These are phyloP conservation scores for Colletotrichum camelliae DNA, from an alignment of 2,329 filamentous ascomycete genomes.

Conservation along the genomic window DNA sequence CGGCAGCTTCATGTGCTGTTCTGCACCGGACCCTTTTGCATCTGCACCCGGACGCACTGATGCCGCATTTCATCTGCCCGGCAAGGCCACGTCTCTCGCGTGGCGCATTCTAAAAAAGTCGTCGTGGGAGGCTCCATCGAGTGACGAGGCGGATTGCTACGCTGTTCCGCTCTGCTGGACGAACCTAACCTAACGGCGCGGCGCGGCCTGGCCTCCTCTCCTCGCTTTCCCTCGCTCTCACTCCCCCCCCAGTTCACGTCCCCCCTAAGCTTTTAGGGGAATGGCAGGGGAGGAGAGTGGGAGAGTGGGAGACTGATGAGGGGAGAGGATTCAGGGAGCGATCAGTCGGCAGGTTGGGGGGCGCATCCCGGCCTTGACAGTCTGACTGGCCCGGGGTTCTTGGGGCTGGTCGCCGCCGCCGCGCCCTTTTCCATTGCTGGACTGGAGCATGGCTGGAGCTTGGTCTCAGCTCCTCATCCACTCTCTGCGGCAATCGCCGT, in stretches of 20 bases:
- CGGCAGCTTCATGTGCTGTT: neutral
- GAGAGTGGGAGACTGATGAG: neutral
- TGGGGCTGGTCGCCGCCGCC: neutral
- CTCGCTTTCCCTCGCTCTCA: neutral
- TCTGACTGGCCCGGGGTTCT: neutral
- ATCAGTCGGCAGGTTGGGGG: neutral
- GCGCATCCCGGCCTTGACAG: neutral
- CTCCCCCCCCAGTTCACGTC: neutral
- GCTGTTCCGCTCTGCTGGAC: neutral
- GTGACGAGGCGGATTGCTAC: neutral
- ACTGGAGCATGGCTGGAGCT: neutral
- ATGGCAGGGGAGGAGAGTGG: neutral
- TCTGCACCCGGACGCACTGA: conserved; percentile 3
- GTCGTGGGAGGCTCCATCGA: neutral
- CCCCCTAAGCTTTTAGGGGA: neutral
- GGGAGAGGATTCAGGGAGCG: neutral
- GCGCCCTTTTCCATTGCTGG: neutral
- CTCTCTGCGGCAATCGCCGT: conserved; percentile 19
- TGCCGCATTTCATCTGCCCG: neutral
- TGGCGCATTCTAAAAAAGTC: neutral
- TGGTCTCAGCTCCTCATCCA: conserved; percentile 20
- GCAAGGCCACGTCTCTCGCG: conserved; percentile 10
- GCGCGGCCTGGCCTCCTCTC: neutral
- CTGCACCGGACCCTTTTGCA: neutral
- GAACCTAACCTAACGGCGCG: neutral